These are phyloP conservation scores for Chloranthus sessilifolius DNA, from an alignment of 164 flowering plant genomes.

Conservation along the genomic window DNA sequence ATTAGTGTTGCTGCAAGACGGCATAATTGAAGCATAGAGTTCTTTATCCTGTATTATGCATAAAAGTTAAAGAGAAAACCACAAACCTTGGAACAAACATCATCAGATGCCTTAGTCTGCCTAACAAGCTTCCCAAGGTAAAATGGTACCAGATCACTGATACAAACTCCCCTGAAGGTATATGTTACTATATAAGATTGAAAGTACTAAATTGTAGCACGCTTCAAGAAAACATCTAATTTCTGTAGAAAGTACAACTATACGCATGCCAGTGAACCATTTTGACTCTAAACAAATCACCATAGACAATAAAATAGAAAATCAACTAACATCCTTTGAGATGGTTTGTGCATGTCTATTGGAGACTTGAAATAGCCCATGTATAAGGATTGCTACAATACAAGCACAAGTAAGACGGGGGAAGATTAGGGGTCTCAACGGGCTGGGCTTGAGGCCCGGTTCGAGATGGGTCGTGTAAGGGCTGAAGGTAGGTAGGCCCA, in stretches of 20 bases:
- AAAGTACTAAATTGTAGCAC: too few species aligned
- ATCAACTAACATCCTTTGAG: too few species aligned
- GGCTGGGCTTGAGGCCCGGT: too few species aligned
- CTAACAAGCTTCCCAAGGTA: slow-evolving; percentile 75
- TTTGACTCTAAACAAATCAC: neutral
- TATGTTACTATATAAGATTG: slow-evolving; percentile 12
- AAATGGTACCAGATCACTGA: slow-evolving; percentile 84
- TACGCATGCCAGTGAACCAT: neutral
- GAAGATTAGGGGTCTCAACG: too few species aligned
- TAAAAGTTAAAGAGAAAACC: slow-evolving; percentile 3
- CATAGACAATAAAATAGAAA: neutral
- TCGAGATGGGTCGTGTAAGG: too few species aligned
- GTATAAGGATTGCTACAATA: too few species aligned
- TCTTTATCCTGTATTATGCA: neutral
- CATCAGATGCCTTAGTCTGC: slow-evolving; percentile 56
- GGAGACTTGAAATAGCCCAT: too few species aligned
- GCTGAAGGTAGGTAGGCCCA: too few species aligned
- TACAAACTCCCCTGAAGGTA: slow-evolving; percentile 72
- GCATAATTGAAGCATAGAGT: too few species aligned
- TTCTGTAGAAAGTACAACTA: neutral
- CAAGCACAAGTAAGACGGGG: too few species aligned
- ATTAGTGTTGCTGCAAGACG: too few species aligned
- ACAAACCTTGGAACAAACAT: slow-evolving; percentile 73
- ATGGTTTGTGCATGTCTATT: too few species aligned
- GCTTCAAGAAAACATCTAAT: neutral